Conservation (phyloP, 768 basidiomycete genomes). For the Russula foetens region DNA sequence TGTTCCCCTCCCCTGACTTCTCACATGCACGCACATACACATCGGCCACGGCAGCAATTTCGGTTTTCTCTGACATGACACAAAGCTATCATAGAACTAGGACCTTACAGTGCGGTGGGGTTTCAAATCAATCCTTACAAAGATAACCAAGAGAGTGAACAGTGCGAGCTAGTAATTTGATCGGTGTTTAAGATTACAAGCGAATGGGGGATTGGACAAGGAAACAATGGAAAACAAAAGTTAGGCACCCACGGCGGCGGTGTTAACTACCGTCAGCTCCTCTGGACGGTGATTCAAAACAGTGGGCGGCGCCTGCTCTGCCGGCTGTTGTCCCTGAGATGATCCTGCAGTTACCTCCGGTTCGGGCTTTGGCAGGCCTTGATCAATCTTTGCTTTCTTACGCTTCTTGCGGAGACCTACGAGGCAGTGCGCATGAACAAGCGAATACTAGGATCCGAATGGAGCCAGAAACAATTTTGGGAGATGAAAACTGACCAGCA, state of each 20-base stretch:
- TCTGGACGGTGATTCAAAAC: not conserved
- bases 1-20: too few relatives aligned
- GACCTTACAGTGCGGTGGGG: too few relatives aligned
- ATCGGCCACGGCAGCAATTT: too few relatives aligned
- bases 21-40: too few relatives aligned
- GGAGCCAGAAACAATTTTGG: constrained; percentile 21
- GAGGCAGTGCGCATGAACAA: not conserved
- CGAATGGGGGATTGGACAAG: not conserved
- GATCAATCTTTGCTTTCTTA: constrained; percentile 52
- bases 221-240: too few relatives aligned
- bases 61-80: too few relatives aligned
- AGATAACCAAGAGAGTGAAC: not conserved
- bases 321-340: not conserved
- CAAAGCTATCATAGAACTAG: too few relatives aligned
- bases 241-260: constrained; percentile 4
- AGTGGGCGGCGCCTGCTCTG: not conserved
- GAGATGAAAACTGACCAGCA: constrained; percentile 43
- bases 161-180: not conserved
- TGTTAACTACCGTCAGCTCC: not conserved
- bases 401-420: constrained; percentile 66
- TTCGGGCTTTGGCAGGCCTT: not conserved
- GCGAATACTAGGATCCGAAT: constrained; percentile 1
- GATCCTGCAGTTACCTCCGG: not conserved
- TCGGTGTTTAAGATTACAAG: not conserved
- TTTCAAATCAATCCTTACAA: not conserved